phyloP scores from a whole-genome alignment of 495 filamentous ascomycete species.

The Penicillium simplicissimum region DNA sequence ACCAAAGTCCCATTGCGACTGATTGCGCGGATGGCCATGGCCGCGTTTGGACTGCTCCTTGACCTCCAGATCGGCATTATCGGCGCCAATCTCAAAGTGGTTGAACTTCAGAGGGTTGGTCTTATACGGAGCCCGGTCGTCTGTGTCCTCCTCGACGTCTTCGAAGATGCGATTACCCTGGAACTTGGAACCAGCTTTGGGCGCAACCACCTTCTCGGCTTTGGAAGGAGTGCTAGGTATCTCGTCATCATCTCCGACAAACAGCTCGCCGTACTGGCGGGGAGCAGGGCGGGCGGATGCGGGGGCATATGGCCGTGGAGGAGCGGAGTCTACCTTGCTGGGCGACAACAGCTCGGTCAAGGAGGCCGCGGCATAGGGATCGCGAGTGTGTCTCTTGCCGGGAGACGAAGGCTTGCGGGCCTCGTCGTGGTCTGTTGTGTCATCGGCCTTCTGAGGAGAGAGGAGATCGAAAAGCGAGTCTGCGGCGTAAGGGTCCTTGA shows the following conservation, averaged over 20 bases:
- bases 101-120: conserved; percentile 72
- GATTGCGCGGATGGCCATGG: conserved; percentile 60
- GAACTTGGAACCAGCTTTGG: conserved; percentile 64
- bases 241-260: conserved; percentile 52
- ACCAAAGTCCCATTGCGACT: conserved; percentile 78
- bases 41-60: conserved; percentile 40
- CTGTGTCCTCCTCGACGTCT: conserved; percentile 50
- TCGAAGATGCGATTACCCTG: conserved; percentile 63
- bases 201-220: conserved; percentile 36
- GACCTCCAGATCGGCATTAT: conserved; percentile 40
- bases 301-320: conserved; percentile 40
- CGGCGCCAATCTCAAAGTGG: conserved; percentile 84
- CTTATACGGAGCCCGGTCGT: conserved; percentile 37
- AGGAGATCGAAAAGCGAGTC: conserved; percentile 53
- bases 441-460: conserved; percentile 37
- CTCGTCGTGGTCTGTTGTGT: conserved; percentile 7
- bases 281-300: conserved; percentile 61
- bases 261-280: conserved; percentile 64
- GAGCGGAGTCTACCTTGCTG: conserved; percentile 20
- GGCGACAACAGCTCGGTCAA: conserved; percentile 30
- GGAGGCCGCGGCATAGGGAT: conserved; percentile 29
- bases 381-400: conserved; percentile 25
- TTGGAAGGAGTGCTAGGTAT: conserved; percentile 52
- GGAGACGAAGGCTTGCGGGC: conserved; percentile 11
- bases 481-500: conserved; percentile 72